A percentile compares a stretch with the other conserved stretches of the same genome.
These are phyloP conservation scores for Ascochyta lentis DNA, from an alignment of 2,329 filamentous ascomycete genomes.

Conservation along the genomic window DNA sequence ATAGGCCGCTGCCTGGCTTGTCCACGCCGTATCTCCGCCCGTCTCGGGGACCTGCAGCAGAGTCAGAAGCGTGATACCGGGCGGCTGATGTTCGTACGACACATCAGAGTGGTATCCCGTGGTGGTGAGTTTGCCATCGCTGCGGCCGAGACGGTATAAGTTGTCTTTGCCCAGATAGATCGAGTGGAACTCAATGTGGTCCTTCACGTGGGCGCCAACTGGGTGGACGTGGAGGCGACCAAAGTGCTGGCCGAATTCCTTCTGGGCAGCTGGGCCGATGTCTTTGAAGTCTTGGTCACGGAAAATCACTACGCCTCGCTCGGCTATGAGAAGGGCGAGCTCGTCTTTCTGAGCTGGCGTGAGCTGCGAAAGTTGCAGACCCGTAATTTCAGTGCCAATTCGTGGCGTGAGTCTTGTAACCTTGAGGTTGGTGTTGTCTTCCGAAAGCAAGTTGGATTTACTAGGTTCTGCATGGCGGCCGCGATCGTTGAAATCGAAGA, in stretches of 20 bases:
- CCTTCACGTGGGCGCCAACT: constrained; percentile 34
- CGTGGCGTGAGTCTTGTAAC: constrained; percentile 32
- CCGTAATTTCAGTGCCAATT: constrained; percentile 36
- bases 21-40: constrained; percentile 57
- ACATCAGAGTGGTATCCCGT: constrained; percentile 60
- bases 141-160: constrained; percentile 34
- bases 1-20: constrained; percentile 55
- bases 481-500: constrained; percentile 52
- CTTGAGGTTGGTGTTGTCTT: constrained; percentile 34
- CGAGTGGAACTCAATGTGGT: constrained; percentile 35
- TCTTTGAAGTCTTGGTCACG: constrained; percentile 57
- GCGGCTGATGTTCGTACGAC: constrained; percentile 57
- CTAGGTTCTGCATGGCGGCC: constrained; percentile 52
- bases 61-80: constrained; percentile 57
- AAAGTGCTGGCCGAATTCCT: constrained; percentile 55
- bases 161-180: constrained; percentile 37
- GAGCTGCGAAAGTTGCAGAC: constrained; percentile 54
- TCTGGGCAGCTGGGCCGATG: constrained; percentile 51
- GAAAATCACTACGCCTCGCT: constrained; percentile 54
- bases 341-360: constrained; percentile 55
- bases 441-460: constrained; percentile 52
- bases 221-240: constrained; percentile 40
- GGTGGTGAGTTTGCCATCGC: constrained; percentile 44
- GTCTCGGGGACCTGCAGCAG: constrained; percentile 59
- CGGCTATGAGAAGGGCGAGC: constrained; percentile 48